Base-by-base conservation (phyloP, 1,284 basidiomycete genomes). In the Sanghuangporus baumii region DNA sequence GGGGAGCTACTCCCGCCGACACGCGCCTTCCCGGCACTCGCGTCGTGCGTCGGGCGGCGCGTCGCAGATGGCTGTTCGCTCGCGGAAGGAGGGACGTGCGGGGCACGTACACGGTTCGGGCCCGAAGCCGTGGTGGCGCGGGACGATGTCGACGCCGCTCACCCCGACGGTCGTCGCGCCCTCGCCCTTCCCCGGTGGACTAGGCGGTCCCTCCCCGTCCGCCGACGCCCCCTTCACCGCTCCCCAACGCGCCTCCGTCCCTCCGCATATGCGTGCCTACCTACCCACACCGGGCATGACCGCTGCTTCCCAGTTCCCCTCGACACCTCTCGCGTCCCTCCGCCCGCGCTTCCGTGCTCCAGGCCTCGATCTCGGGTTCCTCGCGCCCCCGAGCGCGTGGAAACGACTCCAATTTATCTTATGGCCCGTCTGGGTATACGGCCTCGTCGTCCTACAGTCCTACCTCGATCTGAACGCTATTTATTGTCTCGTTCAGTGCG, bases 381-480 rank as follows among this genome's bases (percentile, higher is more conserved):
- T 91, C 62, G 81, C 81, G 65, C 83, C 80, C 69, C 88, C 88
- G 34, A 62, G 56, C 51, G 47, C 26, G 18, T 58, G 40, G 41
- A 61, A 43, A 46, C 50, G 55, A 46, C n/a, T 64, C 6, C 46
- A 23, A 31, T 65, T 52, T 54, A 43, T 57, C 12, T 68, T 88
- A 34, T 86, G 84, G 70, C 88, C 87, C 23, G 54, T 91, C 38
- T 74, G 90, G 67, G 80, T 85, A 4, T 85, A 91, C 71, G 84
- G 81, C 20, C 87, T 90, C 70, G 76, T 93, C 50, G 84, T 84
- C 20, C 71, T 90, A 16, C 90, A 93, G 74, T 85, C 87, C 1
- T 92, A 87, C 70, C 85, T 93, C 71, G 90, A 93, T 71, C 90
- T 92, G 74, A 91, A 91, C 71, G 84, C 85, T 70, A 86, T 86